These are phyloP conservation scores for Hansenula sp. DNA, from an alignment of 1,139 yeast genomes.

Conservation along the genomic window DNA sequence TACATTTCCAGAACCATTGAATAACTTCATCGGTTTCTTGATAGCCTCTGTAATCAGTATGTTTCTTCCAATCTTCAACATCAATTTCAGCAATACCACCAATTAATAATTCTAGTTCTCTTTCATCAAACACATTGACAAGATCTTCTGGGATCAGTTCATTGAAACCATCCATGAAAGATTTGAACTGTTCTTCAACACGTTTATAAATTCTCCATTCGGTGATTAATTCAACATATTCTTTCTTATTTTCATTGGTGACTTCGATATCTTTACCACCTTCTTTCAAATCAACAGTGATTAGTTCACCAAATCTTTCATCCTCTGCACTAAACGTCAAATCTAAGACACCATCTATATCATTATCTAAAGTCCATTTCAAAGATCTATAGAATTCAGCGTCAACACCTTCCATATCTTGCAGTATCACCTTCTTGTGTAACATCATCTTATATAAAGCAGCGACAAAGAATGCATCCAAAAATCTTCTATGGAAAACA, in stretches of 20 bases:
- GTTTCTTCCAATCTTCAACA: conserved; percentile 98
- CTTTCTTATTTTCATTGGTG: conserved; percentile 90
- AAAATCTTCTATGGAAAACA: conserved; percentile 94
- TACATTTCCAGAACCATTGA: conserved; percentile 98
- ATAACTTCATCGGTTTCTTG: conserved; percentile 94
- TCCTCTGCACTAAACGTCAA: conserved; percentile 93
- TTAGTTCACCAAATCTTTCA: conserved; percentile 92
- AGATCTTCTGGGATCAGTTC: conserved; percentile 96
- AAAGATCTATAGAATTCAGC: conserved; percentile 92
- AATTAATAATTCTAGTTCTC: conserved; percentile 91
- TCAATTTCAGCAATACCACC: conserved; percentile 99
- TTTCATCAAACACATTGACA: conserved; percentile 94
- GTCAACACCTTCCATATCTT: conserved; percentile 99
- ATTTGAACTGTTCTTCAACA: conserved; percentile 93
- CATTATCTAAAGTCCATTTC: conserved; percentile 95
- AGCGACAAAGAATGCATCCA: conserved; percentile 97
- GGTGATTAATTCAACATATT: conserved; percentile 89
- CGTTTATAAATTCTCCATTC: conserved; percentile 96
- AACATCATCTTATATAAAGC: conserved; percentile 98
- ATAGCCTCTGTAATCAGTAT: conserved; percentile 96
- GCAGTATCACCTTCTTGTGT: conserved; percentile 88
- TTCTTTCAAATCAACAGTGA: conserved; percentile 85
- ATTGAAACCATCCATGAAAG: conserved; percentile 95
- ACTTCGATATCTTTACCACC: conserved; percentile 87
- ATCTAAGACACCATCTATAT: conserved; percentile 81